Evolutionary conservation across 768 basidiomycete species (phyloP).

Genomic region (Atractiella rhizophila): DNA sequence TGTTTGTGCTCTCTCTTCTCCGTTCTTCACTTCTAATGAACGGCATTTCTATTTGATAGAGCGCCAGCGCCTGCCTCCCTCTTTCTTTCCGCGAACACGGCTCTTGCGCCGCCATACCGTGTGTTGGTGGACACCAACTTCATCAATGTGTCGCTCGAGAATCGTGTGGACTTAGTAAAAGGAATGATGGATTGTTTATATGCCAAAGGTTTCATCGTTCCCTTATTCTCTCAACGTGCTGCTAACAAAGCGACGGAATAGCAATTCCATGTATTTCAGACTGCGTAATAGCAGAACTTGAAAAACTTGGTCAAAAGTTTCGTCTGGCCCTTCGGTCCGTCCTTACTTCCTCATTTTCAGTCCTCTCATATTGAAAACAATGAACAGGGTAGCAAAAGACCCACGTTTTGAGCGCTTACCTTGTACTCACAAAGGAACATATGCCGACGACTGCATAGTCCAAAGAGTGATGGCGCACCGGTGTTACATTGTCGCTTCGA

Average conservation of each 20-base stretch:
- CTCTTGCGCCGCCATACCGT: constrained; percentile 86
- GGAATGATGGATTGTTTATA: constrained; percentile 99
- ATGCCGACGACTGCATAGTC: constrained; percentile 94
- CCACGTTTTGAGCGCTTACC: constrained; percentile 81
- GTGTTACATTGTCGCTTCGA: constrained; percentile 93
- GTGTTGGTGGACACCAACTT: constrained; percentile 98
- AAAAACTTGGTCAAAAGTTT: constrained; percentile 88
- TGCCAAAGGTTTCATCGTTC: constrained; percentile 53
- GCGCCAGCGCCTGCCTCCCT: constrained; percentile 69
- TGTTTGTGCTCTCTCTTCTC: constrained; percentile 33
- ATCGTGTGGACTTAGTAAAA: constrained; percentile 77
- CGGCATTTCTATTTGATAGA: constrained; percentile 24
- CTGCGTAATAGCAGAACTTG: constrained; percentile 93
- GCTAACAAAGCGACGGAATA: constrained; percentile 18
- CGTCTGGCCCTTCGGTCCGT: constrained; percentile 73
- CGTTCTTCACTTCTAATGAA: not conserved
- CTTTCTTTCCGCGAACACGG: constrained; percentile 81
- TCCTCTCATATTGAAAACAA: not conserved
- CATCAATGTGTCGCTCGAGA: constrained; percentile 95
- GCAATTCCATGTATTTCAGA: constrained; percentile 98
- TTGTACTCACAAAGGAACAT: constrained; percentile 86
- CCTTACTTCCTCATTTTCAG: not conserved
- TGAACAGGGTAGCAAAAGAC: constrained; percentile 71
- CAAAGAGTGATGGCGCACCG: constrained; percentile 84
- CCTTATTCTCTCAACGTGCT: no score